Conservation (phyloP, 2,329 filamentous ascomycete species). For the Aureobasidium uvarum region DNA sequence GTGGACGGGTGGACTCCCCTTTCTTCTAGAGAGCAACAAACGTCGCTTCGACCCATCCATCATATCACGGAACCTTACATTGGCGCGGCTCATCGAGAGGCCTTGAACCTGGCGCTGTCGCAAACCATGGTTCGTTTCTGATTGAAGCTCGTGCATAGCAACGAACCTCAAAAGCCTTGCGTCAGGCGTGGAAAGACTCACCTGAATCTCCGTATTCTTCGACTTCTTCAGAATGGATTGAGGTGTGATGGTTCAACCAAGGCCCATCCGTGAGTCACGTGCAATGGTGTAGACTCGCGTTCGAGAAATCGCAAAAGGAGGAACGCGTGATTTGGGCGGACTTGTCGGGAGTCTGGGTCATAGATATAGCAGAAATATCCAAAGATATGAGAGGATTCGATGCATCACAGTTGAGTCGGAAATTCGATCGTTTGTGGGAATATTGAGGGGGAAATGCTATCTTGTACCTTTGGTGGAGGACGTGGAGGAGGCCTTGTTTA, state of each 20-base stretch:
- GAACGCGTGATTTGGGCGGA: background rate
- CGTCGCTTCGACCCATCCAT: background rate
- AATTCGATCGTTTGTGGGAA: slow-evolving; percentile 9
- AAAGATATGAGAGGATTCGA: background rate
- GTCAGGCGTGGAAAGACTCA: background rate
- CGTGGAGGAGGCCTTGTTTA: slow-evolving; percentile 22
- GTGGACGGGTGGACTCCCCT: background rate
- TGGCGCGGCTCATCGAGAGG: background rate
- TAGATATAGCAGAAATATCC: background rate
- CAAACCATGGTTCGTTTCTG: background rate
- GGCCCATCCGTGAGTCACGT: slow-evolving; percentile 6
- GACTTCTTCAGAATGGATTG: background rate
- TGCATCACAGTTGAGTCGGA: background rate
- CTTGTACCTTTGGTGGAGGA: background rate
- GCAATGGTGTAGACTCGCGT: slow-evolving; percentile 18
- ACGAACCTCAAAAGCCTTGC: background rate
- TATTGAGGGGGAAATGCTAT: background rate
- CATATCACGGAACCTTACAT: background rate
- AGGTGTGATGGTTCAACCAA: background rate
- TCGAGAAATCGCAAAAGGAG: slow-evolving; percentile 3
- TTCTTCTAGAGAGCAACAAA: background rate
- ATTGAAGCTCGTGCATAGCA: background rate
- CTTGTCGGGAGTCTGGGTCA: background rate
- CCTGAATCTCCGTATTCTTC: background rate
- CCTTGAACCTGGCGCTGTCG: background rate